phyloP scores from a whole-genome alignment of 2,329 filamentous ascomycete genomes.

The Sclerotinia borealis region DNA sequence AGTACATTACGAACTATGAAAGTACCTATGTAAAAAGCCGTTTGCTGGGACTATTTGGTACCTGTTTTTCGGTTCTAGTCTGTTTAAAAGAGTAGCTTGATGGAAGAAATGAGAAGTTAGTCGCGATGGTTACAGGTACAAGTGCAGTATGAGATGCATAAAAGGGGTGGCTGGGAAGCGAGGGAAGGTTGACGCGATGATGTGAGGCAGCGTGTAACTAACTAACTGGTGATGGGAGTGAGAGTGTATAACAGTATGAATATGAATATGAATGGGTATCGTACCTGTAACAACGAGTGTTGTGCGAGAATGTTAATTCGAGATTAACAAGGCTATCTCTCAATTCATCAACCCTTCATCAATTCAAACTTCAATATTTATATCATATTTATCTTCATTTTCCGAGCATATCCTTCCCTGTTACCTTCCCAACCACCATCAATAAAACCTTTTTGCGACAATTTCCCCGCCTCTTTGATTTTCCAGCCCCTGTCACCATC shows the following conservation, averaged over 20 bases:
- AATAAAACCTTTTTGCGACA: not conserved
- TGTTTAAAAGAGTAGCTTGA: not conserved
- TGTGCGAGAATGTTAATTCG: too few relatives aligned
- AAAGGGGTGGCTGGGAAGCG: not conserved
- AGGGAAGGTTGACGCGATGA: not conserved
- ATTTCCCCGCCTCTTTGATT: constrained; percentile 5
- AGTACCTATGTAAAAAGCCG: not conserved
- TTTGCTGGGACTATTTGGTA: not conserved
- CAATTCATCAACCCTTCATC: not conserved
- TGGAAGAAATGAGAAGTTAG: not conserved
- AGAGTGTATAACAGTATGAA: too few relatives aligned
- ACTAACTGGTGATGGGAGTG: not conserved
- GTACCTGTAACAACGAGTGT: not conserved
- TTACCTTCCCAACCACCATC: not conserved
- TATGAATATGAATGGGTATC: too few relatives aligned
- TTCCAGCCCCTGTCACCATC: not conserved
- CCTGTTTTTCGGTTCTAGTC: not conserved
- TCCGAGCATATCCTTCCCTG: too few relatives aligned
- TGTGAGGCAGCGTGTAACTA: not conserved
- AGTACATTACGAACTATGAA: too few relatives aligned
- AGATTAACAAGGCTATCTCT: not conserved
- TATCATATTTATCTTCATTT: too few relatives aligned
- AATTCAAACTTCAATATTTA: too few relatives aligned
- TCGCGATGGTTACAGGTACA: not conserved
- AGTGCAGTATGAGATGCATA: not conserved